These are phyloP conservation scores for Monosporozyma siamensis DNA, from an alignment of 805 yeast genomes.

Conservation along the genomic window DNA sequence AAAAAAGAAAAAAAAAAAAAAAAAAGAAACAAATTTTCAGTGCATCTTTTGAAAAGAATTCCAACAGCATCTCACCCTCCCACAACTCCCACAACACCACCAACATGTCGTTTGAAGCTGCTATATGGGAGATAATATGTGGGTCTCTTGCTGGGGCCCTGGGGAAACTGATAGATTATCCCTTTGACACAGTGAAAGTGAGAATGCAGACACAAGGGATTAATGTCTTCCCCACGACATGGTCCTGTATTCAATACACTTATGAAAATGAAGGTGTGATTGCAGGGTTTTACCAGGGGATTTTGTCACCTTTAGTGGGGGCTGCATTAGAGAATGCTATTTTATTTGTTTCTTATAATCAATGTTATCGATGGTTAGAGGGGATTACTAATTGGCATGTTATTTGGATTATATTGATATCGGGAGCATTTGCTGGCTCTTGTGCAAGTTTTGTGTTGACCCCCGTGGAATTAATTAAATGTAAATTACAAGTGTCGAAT, in stretches of 20 bases:
- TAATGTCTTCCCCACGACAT: slow-evolving; percentile 45
- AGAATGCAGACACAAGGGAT: slow-evolving; percentile 72
- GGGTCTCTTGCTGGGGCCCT: slow-evolving; percentile 58
- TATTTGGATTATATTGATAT: slow-evolving; percentile 39
- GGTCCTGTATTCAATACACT: slow-evolving; percentile 56
- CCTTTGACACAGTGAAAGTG: slow-evolving; percentile 89
- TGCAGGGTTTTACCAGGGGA: slow-evolving; percentile 66
- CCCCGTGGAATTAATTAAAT: slow-evolving; percentile 83
- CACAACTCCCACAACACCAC: too few species aligned
- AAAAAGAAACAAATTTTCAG: too few species aligned
- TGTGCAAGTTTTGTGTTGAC: slow-evolving; percentile 76
- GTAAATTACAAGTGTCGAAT: slow-evolving; percentile 66
- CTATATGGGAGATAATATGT: slow-evolving; percentile 29
- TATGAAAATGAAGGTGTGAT: slow-evolving; percentile 57
- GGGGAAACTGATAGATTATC: slow-evolving; percentile 82
- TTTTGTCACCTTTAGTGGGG: slow-evolving; percentile 75
- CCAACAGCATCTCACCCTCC: too few species aligned
- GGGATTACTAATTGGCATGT: slow-evolving; percentile 25
- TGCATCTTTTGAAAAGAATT: too few species aligned
- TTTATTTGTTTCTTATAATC: slow-evolving; percentile 57
- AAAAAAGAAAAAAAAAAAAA: too few species aligned
- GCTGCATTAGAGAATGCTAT: slow-evolving; percentile 87
- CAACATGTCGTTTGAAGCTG: slow-evolving; percentile 7
- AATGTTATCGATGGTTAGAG: slow-evolving; percentile 34
- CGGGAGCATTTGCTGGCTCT: slow-evolving; percentile 80